Base-by-base conservation (phyloP, 305 asterid species). In the Plantago lanceolata region DNA sequence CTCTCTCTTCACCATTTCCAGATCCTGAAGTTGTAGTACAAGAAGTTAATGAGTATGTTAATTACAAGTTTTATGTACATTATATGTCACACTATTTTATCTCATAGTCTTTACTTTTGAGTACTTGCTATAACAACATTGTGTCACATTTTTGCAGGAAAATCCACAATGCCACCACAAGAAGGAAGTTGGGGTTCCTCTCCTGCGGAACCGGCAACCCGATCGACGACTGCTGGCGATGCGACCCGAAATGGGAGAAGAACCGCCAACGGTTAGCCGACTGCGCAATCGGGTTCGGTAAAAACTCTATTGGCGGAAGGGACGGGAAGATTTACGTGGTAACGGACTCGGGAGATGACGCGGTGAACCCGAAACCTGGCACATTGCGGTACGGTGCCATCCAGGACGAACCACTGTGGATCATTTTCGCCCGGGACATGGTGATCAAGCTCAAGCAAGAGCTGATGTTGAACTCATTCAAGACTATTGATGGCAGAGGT, bases 151-250 rank as follows among this genome's bases (percentile, higher is more conserved):
- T 63, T 54, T 66, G 74, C 79, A 84, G 96, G 83, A 81, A 78
- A 68, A 79, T 86, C 40, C 40, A 33, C 71, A 81, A 84, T 69
- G 86, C 84, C 49, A 75, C 84, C 53, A 75, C 95, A 48, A 78
- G 97, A 51, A 82, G 97, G 78, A 81, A 75, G 26, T 24, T 87
- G 63, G 89, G 75, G 14, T 86, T 73, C 21, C 85, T 85, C 16
- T 84, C 95, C 9, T 84, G 94, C 72, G 81, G 84, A 5, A 85
- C 87, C 0, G 95, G 95, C 16, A 89, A 89, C 70, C 94, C 95
- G 0, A 89, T 90, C 13, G 97, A 90, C 76, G 89, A 87, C 72
- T 87, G 97, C 76, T 87, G 97, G 97, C 78, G 97, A 17, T 85
- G 95, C 60, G 97, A 90, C 67, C 78, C 79, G 5, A 62, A 81